These are phyloP conservation scores for Parascedosporium putredinis DNA, from an alignment of 2,329 filamentous ascomycete genomes.

Conservation along the genomic window DNA sequence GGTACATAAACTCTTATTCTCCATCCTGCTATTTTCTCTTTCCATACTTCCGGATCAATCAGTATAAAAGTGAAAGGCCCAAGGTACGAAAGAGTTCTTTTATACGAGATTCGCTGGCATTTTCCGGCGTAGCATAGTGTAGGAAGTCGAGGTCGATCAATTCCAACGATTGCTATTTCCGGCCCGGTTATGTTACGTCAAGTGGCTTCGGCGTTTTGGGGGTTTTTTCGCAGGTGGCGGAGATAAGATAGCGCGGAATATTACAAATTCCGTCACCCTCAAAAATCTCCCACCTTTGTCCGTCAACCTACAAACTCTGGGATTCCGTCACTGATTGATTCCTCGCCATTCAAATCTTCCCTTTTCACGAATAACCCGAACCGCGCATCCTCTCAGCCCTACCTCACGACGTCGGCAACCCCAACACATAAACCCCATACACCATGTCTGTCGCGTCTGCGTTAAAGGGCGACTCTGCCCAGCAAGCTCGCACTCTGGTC, in stretches of 20 bases:
- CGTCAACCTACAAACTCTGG: background rate
- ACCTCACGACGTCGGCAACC: background rate
- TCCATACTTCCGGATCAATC: too few species aligned
- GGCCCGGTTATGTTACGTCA: constrained; percentile 6
- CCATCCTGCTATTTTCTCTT: too few species aligned
- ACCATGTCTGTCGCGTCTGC: constrained; percentile 28
- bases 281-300: constrained; percentile 5
- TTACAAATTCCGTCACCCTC: constrained; percentile 6
- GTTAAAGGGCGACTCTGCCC: constrained; percentile 42
- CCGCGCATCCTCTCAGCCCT: background rate
- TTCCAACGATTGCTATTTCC: too few species aligned
- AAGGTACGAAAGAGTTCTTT: too few species aligned
- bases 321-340: too few species aligned
- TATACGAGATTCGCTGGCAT: too few species aligned
- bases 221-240: background rate
- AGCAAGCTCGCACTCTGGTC: constrained; percentile 48
- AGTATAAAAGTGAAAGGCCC: too few species aligned
- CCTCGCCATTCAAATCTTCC: too few species aligned
- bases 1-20: too few species aligned
- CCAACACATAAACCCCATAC: background rate
- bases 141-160: too few species aligned
- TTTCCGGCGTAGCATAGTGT: too few species aligned
- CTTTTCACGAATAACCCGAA: too few species aligned
- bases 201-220: background rate
- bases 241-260: background rate